Evolutionary conservation across 371 early-diverging fungal genomes (phyloP).

Genomic region (Gilbertella persicaria): DNA sequence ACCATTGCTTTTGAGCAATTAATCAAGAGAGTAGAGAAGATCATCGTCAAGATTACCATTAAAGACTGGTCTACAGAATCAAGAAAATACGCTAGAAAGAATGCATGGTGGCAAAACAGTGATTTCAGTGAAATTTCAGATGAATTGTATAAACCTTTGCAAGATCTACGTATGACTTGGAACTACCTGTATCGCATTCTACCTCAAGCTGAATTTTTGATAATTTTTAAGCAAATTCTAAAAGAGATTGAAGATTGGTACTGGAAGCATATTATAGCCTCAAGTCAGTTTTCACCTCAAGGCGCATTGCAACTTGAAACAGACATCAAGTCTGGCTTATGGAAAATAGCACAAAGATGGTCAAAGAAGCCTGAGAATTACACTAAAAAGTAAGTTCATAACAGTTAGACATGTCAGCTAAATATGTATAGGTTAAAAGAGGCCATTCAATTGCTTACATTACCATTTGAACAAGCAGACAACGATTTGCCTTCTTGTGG

Average conservation of each 20-base stretch:
- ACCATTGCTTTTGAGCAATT: conserved; percentile 31
- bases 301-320: conserved; percentile 56
- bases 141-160: conserved; percentile 62
- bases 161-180: conserved; percentile 48
- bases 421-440: conserved; percentile 47
- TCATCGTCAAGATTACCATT: conserved; percentile 55
- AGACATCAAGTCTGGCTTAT: conserved; percentile 62
- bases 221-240: conserved; percentile 46
- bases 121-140: conserved; percentile 49
- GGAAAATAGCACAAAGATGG: conserved; percentile 54
- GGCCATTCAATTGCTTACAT: conserved; percentile 37
- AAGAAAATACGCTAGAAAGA: conserved; percentile 56
- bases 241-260: conserved; percentile 65
- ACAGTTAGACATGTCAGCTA: neutral
- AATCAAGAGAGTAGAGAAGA: conserved; percentile 49
- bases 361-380: conserved; percentile 61
- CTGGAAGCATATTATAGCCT: conserved; percentile 58
- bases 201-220: conserved; percentile 49
- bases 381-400: conserved; percentile 33
- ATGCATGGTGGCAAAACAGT: conserved; percentile 35
- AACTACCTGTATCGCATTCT: conserved; percentile 47
- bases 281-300: conserved; percentile 56
- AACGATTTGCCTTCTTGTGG: conserved; percentile 29
- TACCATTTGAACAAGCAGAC: conserved; percentile 29
- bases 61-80: conserved; percentile 62